These are phyloP conservation scores for Ampelocalamus luodianensis DNA, from an alignment of 176 grass and related monocot genomes.

Conservation along the genomic window DNA sequence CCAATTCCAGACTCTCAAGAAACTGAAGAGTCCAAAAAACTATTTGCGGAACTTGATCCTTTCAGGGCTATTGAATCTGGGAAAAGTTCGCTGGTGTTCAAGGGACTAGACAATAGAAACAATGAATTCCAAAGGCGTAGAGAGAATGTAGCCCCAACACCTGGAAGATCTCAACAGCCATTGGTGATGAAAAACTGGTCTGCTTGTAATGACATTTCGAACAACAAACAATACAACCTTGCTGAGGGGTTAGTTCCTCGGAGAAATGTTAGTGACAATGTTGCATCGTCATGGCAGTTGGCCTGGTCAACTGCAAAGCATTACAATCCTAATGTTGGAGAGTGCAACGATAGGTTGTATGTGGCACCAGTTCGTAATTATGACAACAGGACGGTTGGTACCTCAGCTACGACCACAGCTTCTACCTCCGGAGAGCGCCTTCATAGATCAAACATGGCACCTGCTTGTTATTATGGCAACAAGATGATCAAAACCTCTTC, in stretches of 20 bases:
- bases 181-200: conserved; percentile 87
- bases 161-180: conserved; percentile 72
- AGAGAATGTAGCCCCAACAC: conserved; percentile 66
- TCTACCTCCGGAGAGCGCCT: conserved; percentile 26
- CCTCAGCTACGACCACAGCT: conserved; percentile 42
- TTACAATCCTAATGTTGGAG: conserved; percentile 57
- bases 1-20: conserved; percentile 50
- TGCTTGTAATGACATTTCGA: conserved; percentile 85
- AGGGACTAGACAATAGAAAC: conserved; percentile 50
- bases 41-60: conserved; percentile 73
- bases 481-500: conserved; percentile 20
- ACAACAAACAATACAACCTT: conserved; percentile 61
- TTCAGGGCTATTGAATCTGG: conserved; percentile 46
- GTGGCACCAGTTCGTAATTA: conserved; percentile 38
- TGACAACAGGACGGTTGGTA: conserved; percentile 48
- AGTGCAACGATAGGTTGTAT: conserved; percentile 44
- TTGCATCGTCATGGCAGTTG: conserved; percentile 67
- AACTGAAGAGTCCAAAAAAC: conserved; percentile 58
- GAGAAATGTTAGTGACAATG: conserved; percentile 58
- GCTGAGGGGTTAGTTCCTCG: conserved; percentile 47
- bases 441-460: conserved; percentile 32
- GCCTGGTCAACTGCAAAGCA: conserved; percentile 56
- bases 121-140: conserved; percentile 62
- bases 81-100: conserved; percentile 43
- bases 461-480: conserved; percentile 34